phyloP scores from a whole-genome alignment of 805 yeast species.

The Maudiozyma pseudohumilis region DNA sequence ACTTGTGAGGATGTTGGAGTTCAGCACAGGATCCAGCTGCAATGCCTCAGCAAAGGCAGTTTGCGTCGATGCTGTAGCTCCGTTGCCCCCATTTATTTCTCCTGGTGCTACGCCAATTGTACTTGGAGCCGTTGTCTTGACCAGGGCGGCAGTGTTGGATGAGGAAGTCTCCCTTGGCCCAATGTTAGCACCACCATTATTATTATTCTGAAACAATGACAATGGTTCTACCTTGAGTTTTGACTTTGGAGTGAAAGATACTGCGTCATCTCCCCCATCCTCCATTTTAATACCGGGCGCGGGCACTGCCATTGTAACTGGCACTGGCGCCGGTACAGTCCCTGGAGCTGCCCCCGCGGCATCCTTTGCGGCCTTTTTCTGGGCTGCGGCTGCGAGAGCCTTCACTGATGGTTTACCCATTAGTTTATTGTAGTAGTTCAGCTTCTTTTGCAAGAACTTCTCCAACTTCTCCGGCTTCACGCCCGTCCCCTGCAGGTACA shows the following conservation, averaged over 20 bases:
- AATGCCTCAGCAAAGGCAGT: conserved; percentile 24
- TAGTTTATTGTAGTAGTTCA: conserved; percentile 20
- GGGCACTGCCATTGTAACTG: background rate
- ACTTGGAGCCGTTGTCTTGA: background rate
- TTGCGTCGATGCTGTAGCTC: conserved; percentile 8
- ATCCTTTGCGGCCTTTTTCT: conserved; percentile 9
- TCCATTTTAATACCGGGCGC: background rate
- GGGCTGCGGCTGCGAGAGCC: conserved; percentile 3
- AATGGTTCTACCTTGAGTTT: background rate
- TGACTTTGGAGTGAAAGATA: background rate
- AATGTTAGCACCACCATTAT: too few species aligned
- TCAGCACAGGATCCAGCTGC: conserved; percentile 26
- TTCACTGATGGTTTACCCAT: conserved; percentile 18
- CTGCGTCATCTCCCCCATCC: background rate
- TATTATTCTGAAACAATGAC: too few species aligned
- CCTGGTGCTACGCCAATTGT: background rate
- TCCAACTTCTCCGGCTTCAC: conserved; percentile 23
- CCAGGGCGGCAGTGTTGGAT: too few species aligned
- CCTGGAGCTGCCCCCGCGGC: conserved; percentile 10
- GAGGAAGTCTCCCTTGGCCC: too few species aligned
- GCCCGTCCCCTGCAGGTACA: conserved; percentile 48
- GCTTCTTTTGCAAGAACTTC: conserved; percentile 20
- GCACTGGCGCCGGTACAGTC: background rate
- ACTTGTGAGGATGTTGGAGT: conserved; percentile 17
- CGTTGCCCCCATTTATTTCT: background rate